Base-by-base conservation (phyloP, 306 rosid species). In the Cucurbita ficifolia region DNA sequence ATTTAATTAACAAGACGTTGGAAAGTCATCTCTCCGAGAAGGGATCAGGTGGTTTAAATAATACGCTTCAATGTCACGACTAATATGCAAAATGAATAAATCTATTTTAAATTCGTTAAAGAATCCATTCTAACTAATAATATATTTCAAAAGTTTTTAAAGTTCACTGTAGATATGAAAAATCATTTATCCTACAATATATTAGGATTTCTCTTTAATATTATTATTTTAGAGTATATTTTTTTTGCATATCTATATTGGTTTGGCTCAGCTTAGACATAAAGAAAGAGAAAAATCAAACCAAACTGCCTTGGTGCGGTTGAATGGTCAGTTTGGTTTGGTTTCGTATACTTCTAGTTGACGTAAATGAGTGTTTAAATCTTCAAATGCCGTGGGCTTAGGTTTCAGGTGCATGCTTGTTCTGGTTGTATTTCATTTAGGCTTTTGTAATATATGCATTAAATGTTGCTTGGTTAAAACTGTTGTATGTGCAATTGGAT, bases 1-100 rank as follows among this genome's bases (percentile, higher is more conserved):
- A 85, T 85, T 82, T 94, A 69, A 16, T 94, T 46, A 88, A 94
- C 48, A 77, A 76, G 87, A 85, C 96, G 48, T 49, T 91, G 81
- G 97, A 76, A 77, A 76, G 53, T 21, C 63, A 89, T 84, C 62
- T 89, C 33, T 2, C 24, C 3, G 85, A 81, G 51, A 83, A 79
- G 35, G 69, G 77, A 38, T 75, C 76, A 24, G 40, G 16, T 76
- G 87, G 92, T 91, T 78, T 56, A 56, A 11, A 11, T 17, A 56
- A 56, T 22, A 56, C 38, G 22, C 61, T 55, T 11, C 8, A 56
- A 10, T 56, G 14, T 56, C 38, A 56, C 33, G 6, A 22, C 38
- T 22, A 1, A 56, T 56, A 10, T 22, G 65, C 65, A 59, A 59
- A 59, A 7, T 59, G 65, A 59, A 59, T 12, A 5, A 36, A 33